phyloP scores from a whole-genome alignment of 2,329 filamentous ascomycete genomes.

The Colletotrichum kahawae region DNA sequence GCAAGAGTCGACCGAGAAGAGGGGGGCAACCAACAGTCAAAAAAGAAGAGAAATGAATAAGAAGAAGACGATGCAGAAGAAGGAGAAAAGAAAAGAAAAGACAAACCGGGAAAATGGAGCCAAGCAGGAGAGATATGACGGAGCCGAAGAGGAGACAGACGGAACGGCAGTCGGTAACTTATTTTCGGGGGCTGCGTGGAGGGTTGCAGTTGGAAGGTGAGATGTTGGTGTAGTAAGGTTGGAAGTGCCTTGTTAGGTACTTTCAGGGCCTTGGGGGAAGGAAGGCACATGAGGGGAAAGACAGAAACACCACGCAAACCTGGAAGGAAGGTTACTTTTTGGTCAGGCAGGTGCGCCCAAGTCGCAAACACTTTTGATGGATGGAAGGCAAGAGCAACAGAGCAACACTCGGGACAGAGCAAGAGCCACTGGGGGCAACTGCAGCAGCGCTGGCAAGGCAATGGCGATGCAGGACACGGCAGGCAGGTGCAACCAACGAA shows the following conservation, averaged over 20 bases:
- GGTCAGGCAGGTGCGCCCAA: background rate
- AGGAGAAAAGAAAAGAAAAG: background rate
- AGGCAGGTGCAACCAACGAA: background rate
- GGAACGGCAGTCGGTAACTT: slow-evolving; percentile 3
- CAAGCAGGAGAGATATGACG: background rate
- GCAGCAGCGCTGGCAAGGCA: background rate
- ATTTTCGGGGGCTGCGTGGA: background rate
- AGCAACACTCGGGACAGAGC: background rate
- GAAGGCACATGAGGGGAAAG: background rate
- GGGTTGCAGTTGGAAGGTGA: background rate
- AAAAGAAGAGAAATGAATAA: background rate
- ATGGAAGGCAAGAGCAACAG: background rate
- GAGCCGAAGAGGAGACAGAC: background rate
- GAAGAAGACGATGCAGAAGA: background rate
- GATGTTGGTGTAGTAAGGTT: background rate
- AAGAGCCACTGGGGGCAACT: background rate
- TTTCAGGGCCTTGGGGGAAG: background rate
- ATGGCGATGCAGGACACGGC: background rate
- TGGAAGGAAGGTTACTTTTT: background rate
- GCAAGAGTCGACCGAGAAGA: background rate
- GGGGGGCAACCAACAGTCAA: background rate
- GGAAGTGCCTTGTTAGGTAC: background rate
- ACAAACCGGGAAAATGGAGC: background rate
- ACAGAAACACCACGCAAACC: background rate
- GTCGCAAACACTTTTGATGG: background rate